Conservation (phyloP, 768 basidiomycete species). For the Gelatoporia subvermispora region DNA sequence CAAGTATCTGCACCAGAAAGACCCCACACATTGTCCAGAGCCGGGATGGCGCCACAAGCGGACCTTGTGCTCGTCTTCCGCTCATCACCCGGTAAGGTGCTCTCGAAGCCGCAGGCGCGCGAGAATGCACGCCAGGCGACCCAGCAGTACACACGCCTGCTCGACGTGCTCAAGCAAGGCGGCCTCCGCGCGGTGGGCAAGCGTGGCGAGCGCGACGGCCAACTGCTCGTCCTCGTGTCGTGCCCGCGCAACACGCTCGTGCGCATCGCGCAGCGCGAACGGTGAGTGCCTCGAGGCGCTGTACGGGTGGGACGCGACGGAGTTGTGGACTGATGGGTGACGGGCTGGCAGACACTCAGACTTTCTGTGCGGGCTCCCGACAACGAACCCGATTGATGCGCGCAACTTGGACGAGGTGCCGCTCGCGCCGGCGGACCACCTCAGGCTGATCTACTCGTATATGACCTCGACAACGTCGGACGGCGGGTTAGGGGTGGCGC, state of each 20-base stretch:
- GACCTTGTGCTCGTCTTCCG: constrained; percentile 75
- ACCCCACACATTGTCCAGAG: neutral
- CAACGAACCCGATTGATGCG: constrained; percentile 37
- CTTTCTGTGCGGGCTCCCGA: constrained; percentile 72
- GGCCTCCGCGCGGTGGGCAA: constrained; percentile 71
- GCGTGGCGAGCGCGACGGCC: constrained; percentile 70
- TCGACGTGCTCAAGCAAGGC: constrained; percentile 53
- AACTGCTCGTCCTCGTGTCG: constrained; percentile 71
- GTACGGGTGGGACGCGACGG: neutral
- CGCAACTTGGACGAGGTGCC: constrained; percentile 40
- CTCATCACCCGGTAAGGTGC: constrained; percentile 40
- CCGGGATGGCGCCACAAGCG: constrained; percentile 46
- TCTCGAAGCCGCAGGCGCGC: constrained; percentile 58
- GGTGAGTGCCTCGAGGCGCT: constrained; percentile 52
- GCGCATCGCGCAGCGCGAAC: constrained; percentile 66
- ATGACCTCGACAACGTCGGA: constrained; percentile 68
- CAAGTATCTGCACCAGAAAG: too few species aligned
- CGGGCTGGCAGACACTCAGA: constrained; percentile 57
- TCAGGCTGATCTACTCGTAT: constrained; percentile 72
- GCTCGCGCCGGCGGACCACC: constrained; percentile 68
- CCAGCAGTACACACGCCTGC: constrained; percentile 62
- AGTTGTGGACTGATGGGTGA: neutral
- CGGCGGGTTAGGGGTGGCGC: constrained; percentile 80
- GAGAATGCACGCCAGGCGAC: constrained; percentile 62
- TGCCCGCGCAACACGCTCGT: constrained; percentile 60